phyloP scores from a whole-genome alignment of 495 filamentous ascomycete genomes.

The Xylaria telfairii region DNA sequence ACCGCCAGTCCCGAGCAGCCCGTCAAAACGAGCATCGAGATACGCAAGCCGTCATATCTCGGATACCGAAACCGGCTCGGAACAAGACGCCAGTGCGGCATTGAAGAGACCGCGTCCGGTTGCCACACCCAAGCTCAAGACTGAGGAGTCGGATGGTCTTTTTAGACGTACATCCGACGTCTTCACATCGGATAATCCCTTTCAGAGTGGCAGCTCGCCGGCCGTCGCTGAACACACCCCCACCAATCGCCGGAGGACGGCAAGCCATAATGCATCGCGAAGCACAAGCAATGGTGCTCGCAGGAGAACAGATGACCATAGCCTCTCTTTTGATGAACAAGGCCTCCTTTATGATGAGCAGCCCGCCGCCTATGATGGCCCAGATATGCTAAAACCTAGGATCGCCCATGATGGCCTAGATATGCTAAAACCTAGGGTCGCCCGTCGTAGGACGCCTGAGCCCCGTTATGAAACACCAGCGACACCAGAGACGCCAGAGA shows the following conservation, averaged over 20 bases:
- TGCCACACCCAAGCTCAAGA: constrained; percentile 52
- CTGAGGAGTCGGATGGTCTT: constrained; percentile 51
- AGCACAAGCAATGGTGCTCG: constrained; percentile 41
- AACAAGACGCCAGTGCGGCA: constrained; percentile 38
- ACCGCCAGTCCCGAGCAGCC: constrained; percentile 47
- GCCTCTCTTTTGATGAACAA: constrained; percentile 32
- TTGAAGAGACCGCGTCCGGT: constrained; percentile 35
- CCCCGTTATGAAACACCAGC: constrained; percentile 10
- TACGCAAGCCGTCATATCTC: constrained; percentile 52
- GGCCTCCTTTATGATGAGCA: too few relatives aligned
- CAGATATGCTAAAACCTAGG: constrained; percentile 51
- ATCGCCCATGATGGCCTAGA: constrained; percentile 44
- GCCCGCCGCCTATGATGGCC: constrained; percentile 47
- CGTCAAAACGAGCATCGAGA: constrained; percentile 58
- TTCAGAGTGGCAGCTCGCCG: constrained; percentile 77
- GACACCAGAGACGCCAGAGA: too few relatives aligned
- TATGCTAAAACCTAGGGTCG: constrained; percentile 41
- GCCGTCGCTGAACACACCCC: constrained; percentile 45
- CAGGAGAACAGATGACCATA: constrained; percentile 43
- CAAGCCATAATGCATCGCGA: constrained; percentile 35
- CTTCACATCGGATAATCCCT: constrained; percentile 91
- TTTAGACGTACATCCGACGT: constrained; percentile 57
- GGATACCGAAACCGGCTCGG: constrained; percentile 60
- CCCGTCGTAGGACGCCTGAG: constrained; percentile 33
- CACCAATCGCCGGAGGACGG: constrained; percentile 47